These are phyloP conservation scores for Pleoardoris graminearum DNA, from an alignment of 2,329 filamentous ascomycete species.

Conservation along the genomic window DNA sequence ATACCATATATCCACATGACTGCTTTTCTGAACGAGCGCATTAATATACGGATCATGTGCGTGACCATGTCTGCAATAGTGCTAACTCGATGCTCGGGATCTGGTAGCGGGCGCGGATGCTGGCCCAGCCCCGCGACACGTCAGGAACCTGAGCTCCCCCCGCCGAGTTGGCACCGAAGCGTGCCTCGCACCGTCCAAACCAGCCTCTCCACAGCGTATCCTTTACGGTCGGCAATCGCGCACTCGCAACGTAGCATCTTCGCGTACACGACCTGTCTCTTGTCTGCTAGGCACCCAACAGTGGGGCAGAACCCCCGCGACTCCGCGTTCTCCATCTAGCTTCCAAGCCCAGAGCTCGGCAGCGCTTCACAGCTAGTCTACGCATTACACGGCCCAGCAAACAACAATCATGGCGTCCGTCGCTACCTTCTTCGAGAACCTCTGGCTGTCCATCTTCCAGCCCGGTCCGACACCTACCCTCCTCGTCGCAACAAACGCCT, in stretches of 20 bases:
- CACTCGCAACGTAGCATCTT: conserved; percentile 17
- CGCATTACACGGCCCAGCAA: not conserved
- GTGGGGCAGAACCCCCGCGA: conserved; percentile 20
- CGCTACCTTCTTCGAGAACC: conserved; percentile 66
- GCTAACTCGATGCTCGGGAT: conserved; percentile 8
- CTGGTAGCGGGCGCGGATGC: conserved; percentile 9
- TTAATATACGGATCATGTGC: conserved; percentile 18
- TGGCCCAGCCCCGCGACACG: conserved; percentile 24
- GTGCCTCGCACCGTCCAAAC: not conserved
- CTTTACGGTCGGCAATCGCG: not conserved
- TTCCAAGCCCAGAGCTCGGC: conserved; percentile 1
- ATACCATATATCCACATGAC: conserved; percentile 3
- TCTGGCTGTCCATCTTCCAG: conserved; percentile 92
- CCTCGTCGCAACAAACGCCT: conserved; percentile 84
- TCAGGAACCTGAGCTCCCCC: conserved; percentile 15
- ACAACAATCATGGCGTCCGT: conserved; percentile 50
- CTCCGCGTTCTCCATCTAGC: conserved; percentile 5
- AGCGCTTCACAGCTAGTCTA: not conserved
- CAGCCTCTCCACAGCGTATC: not conserved
- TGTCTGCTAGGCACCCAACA: conserved; percentile 31
- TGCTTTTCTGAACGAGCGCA: not conserved
- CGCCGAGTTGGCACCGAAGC: not conserved
- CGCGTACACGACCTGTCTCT: conserved; percentile 14
- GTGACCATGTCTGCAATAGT: conserved; percentile 7
- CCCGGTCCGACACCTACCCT: conserved; percentile 87